phyloP scores from a whole-genome alignment of 2,329 filamentous ascomycete species.

The Clarireedia sp. region DNA sequence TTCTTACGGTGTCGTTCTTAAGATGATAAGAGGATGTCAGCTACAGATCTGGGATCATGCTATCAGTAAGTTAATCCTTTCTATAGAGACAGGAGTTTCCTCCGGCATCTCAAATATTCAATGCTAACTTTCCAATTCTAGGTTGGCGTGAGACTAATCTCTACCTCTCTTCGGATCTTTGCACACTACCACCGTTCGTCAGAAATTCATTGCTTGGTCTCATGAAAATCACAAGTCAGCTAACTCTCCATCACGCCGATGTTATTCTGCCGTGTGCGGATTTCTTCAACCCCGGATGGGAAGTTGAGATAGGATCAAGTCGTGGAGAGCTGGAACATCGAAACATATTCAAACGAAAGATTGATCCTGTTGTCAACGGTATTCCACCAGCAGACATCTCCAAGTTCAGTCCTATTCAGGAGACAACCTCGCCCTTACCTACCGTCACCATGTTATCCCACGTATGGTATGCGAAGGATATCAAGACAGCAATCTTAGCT shows the following conservation, averaged over 20 bases:
- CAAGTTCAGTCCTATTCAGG: slow-evolving; percentile 50
- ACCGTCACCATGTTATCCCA: slow-evolving; percentile 61
- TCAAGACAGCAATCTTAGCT: slow-evolving; percentile 55
- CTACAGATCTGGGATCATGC: slow-evolving; percentile 58
- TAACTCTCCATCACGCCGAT: slow-evolving; percentile 43
- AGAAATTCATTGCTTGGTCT: slow-evolving; percentile 24
- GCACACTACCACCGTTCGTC: slow-evolving; percentile 21
- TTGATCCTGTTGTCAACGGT: slow-evolving; percentile 58
- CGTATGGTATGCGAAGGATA: slow-evolving; percentile 48
- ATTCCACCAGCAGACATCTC: slow-evolving; percentile 45
- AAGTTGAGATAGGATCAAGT: slow-evolving; percentile 51
- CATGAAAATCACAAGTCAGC: slow-evolving; percentile 17
- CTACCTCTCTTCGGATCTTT: slow-evolving; percentile 26
- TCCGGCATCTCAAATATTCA: not conserved
- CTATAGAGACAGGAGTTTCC: no score
- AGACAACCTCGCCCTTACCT: slow-evolving; percentile 49
- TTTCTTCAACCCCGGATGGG: slow-evolving; percentile 58
- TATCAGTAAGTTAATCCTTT: slow-evolving; percentile 35
- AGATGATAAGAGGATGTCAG: slow-evolving; percentile 50
- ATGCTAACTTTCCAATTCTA: not conserved
- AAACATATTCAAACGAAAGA: slow-evolving; percentile 49
- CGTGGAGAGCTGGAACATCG: slow-evolving; percentile 49
- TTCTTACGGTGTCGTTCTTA: slow-evolving; percentile 53
- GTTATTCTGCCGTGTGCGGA: slow-evolving; percentile 49
- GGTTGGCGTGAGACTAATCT: slow-evolving; percentile 41